Evolutionary conservation across 164 flowering plant species (phyloP).

Genomic region (Nymphaea thermarum): DNA sequence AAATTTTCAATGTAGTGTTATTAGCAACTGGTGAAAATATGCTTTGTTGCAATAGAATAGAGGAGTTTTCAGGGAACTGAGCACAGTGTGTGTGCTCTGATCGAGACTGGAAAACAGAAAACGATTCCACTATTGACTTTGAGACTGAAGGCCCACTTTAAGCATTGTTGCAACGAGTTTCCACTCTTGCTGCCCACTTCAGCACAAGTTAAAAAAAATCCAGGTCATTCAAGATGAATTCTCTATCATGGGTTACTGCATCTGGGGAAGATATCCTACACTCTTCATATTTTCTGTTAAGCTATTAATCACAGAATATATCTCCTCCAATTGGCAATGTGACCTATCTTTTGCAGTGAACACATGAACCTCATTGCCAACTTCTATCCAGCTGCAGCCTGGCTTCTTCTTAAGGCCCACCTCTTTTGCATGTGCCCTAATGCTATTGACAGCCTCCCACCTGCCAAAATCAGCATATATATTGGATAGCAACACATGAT

Average conservation of each 20-base stretch:
- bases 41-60: too few relatives aligned
- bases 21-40: too few relatives aligned
- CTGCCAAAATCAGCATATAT: conserved; percentile 23
- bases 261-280: conserved; percentile 6
- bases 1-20: too few relatives aligned
- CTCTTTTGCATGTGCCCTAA: conserved; percentile 24
- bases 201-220: too few relatives aligned
- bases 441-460: conserved; percentile 11
- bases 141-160: too few relatives aligned
- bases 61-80: too few relatives aligned
- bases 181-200: too few relatives aligned
- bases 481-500: conserved; percentile 34
- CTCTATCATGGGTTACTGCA: neutral
- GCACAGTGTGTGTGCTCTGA: too few relatives aligned
- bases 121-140: too few relatives aligned
- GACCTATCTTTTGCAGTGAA: conserved; percentile 31
- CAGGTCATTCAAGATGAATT: too few relatives aligned
- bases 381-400: conserved; percentile 43
- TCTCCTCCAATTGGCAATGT: conserved; percentile 20
- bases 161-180: too few relatives aligned
- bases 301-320: conserved; percentile 16
- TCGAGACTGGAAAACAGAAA: too few relatives aligned
- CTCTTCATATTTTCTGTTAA: conserved; percentile 16
- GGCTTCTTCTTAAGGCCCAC: conserved; percentile 26
- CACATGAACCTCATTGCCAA: conserved; percentile 19